Evolutionary conservation across 306 rosid genomes (phyloP).

Genomic region (Canavalia gladiata): DNA sequence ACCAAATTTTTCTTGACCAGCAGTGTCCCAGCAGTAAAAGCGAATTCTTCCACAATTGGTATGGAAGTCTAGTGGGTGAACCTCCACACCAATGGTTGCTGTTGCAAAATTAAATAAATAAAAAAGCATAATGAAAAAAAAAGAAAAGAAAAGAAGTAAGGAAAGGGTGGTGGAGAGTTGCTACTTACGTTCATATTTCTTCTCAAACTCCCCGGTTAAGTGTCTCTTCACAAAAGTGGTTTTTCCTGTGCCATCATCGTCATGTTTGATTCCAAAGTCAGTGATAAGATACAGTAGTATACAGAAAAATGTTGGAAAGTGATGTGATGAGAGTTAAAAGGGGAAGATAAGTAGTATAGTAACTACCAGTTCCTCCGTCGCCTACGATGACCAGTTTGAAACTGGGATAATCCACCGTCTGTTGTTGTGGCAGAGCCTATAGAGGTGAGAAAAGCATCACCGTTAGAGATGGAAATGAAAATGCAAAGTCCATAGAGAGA

Average conservation of each 20-base stretch:
- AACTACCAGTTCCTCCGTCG: slow-evolving; percentile 79
- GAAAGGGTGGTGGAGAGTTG: not conserved
- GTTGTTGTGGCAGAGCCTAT: slow-evolving; percentile 68
- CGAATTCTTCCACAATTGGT: slow-evolving; percentile 76
- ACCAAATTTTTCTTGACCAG: slow-evolving; percentile 86
- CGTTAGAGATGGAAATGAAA: not conserved
- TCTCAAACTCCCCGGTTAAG: slow-evolving; percentile 83
- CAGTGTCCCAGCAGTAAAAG: slow-evolving; percentile 89
- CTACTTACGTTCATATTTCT: slow-evolving; percentile 78
- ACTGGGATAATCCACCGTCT: slow-evolving; percentile 70
- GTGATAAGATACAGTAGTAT: not conserved
- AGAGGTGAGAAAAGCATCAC: not conserved
- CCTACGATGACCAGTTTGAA: slow-evolving; percentile 85
- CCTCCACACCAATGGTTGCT: slow-evolving; percentile 90
- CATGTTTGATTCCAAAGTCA: too few species aligned
- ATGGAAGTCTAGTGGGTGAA: slow-evolving; percentile 80
- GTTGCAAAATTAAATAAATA: slow-evolving; percentile 32
- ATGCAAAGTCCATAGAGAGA: not conserved
- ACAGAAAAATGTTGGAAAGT: not conserved
- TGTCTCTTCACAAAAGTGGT: slow-evolving; percentile 85
- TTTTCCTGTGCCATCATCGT: slow-evolving; percentile 58
- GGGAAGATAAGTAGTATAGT: not conserved
- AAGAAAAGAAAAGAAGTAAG: not conserved
- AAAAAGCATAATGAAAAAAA: not conserved
- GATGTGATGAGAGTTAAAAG: not conserved